These are phyloP conservation scores for Citrus unshiu DNA, from an alignment of 345 rosid genomes.

Conservation along the genomic window DNA sequence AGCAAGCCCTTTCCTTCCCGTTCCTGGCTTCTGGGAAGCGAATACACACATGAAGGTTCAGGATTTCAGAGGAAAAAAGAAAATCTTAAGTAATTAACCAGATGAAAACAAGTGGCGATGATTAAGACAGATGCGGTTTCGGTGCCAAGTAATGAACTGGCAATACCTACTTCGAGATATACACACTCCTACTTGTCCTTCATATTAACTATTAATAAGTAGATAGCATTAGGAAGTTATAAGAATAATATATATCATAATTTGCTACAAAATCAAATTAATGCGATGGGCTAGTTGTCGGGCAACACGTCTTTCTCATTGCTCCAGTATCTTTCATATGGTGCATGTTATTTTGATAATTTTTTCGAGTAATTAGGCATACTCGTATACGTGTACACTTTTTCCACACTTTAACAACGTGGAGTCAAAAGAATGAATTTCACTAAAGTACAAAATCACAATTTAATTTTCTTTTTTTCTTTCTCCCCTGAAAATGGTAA, in stretches of 20 bases:
- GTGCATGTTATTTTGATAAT: not conserved
- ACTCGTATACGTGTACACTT: not conserved
- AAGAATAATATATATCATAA: not conserved
- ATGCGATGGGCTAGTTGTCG: not conserved
- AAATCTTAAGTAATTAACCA: too few species aligned
- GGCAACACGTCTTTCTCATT: not conserved
- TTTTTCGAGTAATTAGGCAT: not conserved
- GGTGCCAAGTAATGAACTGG: constrained; percentile 1
- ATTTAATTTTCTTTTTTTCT: too few species aligned
- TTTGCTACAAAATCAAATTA: not conserved
- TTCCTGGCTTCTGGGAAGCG: not conserved
- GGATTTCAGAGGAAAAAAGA: too few species aligned
- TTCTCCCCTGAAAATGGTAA: too few species aligned
- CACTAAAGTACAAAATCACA: too few species aligned
- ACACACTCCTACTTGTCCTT: not conserved
- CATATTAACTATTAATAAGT: not conserved
- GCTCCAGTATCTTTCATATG: not conserved
- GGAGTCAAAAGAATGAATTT: not conserved
- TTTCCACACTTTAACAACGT: not conserved
- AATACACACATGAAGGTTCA: not conserved
- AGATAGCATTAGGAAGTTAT: not conserved
- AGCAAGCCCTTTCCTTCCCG: not conserved
- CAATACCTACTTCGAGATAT: not conserved
- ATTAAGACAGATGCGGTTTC: not conserved
- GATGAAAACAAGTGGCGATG: not conserved